These are phyloP conservation scores for Geotrichum fermentans DNA, from an alignment of 1,139 yeast genomes.

Conservation along the genomic window DNA sequence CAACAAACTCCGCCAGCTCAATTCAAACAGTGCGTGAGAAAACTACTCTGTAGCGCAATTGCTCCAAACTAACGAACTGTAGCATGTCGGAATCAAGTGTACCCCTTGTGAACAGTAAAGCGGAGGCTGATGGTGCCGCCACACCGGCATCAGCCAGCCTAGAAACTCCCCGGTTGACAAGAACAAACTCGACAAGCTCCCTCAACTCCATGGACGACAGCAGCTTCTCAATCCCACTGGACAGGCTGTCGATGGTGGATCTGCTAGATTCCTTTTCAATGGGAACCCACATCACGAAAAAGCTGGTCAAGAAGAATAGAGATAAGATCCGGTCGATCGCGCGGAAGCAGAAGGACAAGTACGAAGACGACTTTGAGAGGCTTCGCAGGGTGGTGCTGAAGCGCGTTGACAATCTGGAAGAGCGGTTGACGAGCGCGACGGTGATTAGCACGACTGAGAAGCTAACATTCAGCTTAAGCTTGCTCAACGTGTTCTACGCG, in stretches of 20 bases:
- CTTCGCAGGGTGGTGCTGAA: constrained; percentile 30
- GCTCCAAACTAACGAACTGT: too few relatives aligned
- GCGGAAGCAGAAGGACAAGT: constrained; percentile 5
- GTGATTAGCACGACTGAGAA: constrained; percentile 65
- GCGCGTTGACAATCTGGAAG: constrained; percentile 54
- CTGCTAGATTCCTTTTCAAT: constrained; percentile 36
- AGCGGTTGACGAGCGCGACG: constrained; percentile 41
- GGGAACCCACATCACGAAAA: constrained; percentile 32
- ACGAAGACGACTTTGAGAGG: constrained; percentile 36
- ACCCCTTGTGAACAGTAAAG: too few relatives aligned
- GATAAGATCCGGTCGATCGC: constrained; percentile 26
- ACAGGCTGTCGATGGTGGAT: constrained; percentile 34
- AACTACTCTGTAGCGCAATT: too few relatives aligned
- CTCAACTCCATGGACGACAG: constrained; percentile 1
- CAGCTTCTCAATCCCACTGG: constrained; percentile 25
- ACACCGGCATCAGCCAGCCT: too few relatives aligned
- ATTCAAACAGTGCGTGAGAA: too few relatives aligned
- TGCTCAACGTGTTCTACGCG: constrained; percentile 60
- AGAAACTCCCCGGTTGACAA: constrained; percentile 1
- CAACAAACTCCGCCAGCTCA: too few relatives aligned
- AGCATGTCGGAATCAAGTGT: too few relatives aligned
- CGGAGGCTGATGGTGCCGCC: too few relatives aligned
- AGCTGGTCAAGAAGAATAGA: constrained; percentile 31
- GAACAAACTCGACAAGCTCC: constrained; percentile 2
- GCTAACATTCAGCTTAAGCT: constrained; percentile 69